These are phyloP conservation scores for Serendipita sp. DNA, from an alignment of 1,284 basidiomycete genomes.

Conservation along the genomic window DNA sequence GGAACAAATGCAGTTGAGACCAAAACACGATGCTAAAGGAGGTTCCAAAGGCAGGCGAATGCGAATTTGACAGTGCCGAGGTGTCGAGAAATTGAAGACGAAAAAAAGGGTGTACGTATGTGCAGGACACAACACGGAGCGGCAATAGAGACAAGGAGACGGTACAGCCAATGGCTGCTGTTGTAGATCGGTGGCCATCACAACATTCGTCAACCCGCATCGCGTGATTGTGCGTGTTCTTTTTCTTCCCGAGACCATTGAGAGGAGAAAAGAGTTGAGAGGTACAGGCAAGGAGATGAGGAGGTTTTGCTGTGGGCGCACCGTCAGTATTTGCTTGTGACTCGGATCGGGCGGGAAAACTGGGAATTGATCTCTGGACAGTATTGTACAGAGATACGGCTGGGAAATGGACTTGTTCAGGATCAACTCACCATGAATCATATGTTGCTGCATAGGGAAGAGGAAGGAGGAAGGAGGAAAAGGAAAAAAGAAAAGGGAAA, in stretches of 20 bases:
- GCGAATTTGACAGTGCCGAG: not conserved
- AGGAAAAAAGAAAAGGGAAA: not conserved
- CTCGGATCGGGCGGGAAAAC: not conserved
- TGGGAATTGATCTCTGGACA: not conserved
- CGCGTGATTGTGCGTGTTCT: not conserved
- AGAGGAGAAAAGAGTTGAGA: not conserved
- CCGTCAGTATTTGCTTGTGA: not conserved
- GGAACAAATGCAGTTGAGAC: constrained; percentile 5
- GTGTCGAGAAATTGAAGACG: not conserved
- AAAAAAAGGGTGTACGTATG: not conserved
- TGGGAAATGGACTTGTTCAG: not conserved
- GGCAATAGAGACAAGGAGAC: not conserved
- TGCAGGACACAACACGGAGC: not conserved
- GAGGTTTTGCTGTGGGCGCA: not conserved
- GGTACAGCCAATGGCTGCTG: not conserved
- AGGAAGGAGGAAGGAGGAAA: not conserved
- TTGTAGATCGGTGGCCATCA: not conserved
- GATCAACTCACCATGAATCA: constrained; percentile 2
- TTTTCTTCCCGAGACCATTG: not conserved
- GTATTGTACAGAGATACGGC: not conserved
- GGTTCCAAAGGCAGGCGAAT: not conserved
- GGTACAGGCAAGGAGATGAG: not conserved
- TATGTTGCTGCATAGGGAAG: not conserved
- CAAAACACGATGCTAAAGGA: not conserved
- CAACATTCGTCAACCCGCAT: not conserved